These are phyloP conservation scores for Hyphodiscus sp. DNA, from an alignment of 2,329 filamentous ascomycete genomes.

Conservation along the genomic window DNA sequence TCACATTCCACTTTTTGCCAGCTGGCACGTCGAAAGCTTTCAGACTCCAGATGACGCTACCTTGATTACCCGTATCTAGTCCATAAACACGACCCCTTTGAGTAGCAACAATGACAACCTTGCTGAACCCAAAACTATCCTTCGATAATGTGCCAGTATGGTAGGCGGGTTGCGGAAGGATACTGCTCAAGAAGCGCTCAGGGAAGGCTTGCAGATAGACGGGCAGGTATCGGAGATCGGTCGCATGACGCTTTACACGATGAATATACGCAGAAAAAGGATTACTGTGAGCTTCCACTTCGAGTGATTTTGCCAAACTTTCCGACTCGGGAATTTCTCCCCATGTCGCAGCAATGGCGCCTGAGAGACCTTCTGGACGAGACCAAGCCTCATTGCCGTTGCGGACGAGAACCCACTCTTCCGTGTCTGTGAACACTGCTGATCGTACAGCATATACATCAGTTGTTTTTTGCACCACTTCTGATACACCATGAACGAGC, in stretches of 20 bases:
- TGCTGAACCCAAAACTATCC: slow-evolving; percentile 83
- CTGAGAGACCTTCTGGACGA: slow-evolving; percentile 75
- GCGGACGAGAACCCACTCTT: slow-evolving; percentile 77
- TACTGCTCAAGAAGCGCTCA: slow-evolving; percentile 55
- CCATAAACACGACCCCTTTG: slow-evolving; percentile 72
- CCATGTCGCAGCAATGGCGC: slow-evolving; percentile 72
- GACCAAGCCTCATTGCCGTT: slow-evolving; percentile 79
- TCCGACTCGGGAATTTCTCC: slow-evolving; percentile 69
- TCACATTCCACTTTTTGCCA: slow-evolving; percentile 57
- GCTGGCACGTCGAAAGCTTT: slow-evolving; percentile 52
- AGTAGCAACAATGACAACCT: slow-evolving; percentile 75
- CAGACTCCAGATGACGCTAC: slow-evolving; percentile 69
- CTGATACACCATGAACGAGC: slow-evolving; percentile 66
- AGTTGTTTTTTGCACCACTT: slow-evolving; percentile 66
- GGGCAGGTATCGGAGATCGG: slow-evolving; percentile 72
- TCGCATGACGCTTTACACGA: slow-evolving; percentile 72
- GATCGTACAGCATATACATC: slow-evolving; percentile 71
- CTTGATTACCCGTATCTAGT: slow-evolving; percentile 69
- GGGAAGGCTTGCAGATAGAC: slow-evolving; percentile 66
- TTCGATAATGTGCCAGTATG: slow-evolving; percentile 45
- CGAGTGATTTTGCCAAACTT: slow-evolving; percentile 70
- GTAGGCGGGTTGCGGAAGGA: slow-evolving; percentile 43
- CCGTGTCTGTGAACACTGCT: slow-evolving; percentile 58
- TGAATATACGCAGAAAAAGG: slow-evolving; percentile 78
- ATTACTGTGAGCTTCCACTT: slow-evolving; percentile 80